phyloP scores from a whole-genome alignment of 768 basidiomycete species.

The Hericium erinaceus region DNA sequence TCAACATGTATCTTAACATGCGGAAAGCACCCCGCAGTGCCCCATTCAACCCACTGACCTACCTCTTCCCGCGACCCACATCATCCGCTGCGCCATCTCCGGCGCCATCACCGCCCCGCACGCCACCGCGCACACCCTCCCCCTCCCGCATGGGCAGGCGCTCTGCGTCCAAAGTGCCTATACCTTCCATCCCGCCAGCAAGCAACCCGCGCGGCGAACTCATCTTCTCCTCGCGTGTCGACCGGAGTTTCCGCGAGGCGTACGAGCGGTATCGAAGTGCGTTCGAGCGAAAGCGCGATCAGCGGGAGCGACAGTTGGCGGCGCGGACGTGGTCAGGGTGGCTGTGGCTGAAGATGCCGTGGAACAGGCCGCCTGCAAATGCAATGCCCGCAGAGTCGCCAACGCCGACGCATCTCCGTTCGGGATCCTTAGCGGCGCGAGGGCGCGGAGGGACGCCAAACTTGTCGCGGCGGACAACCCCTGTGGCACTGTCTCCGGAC shows the following conservation, averaged over 20 bases:
- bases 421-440: neutral
- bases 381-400: neutral
- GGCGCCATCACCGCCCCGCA: slow-evolving; percentile 21
- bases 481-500: neutral
- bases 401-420: neutral
- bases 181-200: slow-evolving; percentile 82
- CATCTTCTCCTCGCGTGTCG: slow-evolving; percentile 88
- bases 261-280: slow-evolving; percentile 88
- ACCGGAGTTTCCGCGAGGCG: slow-evolving; percentile 71
- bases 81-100: slow-evolving; percentile 16
- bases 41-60: slow-evolving; percentile 43
- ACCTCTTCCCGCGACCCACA: slow-evolving; percentile 44
- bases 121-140: slow-evolving; percentile 30
- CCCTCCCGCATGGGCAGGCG: slow-evolving; percentile 25
- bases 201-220: slow-evolving; percentile 91
- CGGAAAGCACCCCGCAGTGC: slow-evolving; percentile 67
- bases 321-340: slow-evolving; percentile 25
- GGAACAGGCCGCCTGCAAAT: neutral
- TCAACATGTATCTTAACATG: slow-evolving; percentile 97
- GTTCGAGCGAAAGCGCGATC: slow-evolving; percentile 74
- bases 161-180: slow-evolving; percentile 36
- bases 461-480: neutral
- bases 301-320: slow-evolving; percentile 37
- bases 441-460: neutral
- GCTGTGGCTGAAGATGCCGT: slow-evolving; percentile 14